Conservation (phyloP, 116 monocot genomes). For the Phalaenopsis hybrid region DNA sequence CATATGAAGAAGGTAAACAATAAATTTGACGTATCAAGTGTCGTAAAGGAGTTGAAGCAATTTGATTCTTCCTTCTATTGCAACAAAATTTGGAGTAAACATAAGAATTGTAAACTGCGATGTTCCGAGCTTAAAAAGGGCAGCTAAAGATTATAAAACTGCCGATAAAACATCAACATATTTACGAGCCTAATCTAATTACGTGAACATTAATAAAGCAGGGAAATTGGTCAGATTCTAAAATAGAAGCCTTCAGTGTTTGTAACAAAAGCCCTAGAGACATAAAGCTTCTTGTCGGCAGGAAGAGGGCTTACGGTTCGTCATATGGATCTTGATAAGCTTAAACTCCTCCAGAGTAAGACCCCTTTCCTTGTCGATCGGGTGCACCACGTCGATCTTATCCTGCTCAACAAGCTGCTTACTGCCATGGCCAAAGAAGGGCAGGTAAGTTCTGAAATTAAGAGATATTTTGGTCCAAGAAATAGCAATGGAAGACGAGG, state of each 20-base stretch:
- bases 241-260: not conserved
- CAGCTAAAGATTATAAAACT: not conserved
- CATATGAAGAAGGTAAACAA: not conserved
- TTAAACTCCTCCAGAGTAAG: conserved; percentile 86
- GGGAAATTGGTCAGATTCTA: not conserved
- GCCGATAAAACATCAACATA: not conserved
- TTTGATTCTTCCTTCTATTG: not conserved
- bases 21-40: conserved; percentile 1
- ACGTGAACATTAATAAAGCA: not conserved
- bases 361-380: conserved; percentile 72
- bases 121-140: not conserved
- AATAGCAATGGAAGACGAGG: not conserved
- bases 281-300: not conserved
- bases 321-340: conserved; percentile 93
- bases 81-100: not conserved
- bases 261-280: not conserved
- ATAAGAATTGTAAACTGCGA: not conserved
- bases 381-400: conserved; percentile 63
- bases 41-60: not conserved
- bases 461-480: not conserved
- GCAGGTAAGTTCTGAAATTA: not conserved
- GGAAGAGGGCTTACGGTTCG: conserved; percentile 51
- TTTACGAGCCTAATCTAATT: not conserved
- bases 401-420: conserved; percentile 83
- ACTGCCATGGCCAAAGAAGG: conserved; percentile 27